These are phyloP conservation scores for Conticribra weissflogii DNA, from an alignment of 108 stramenopile genomes.

Conservation along the genomic window DNA sequence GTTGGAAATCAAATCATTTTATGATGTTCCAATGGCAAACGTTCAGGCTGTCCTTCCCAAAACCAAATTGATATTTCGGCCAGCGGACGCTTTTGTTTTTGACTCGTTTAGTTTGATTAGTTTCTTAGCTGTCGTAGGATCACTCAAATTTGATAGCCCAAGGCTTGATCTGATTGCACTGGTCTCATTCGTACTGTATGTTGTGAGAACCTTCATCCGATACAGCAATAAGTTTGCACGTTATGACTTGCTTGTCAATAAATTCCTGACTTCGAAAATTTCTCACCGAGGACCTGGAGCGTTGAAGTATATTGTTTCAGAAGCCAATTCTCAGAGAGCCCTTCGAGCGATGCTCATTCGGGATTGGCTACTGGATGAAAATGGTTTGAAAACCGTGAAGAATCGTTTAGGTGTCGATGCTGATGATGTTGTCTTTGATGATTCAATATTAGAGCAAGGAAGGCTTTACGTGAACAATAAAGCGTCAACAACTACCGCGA, in stretches of 20 bases:
- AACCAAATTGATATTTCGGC: slow-evolving; percentile 76
- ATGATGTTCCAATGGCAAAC: slow-evolving; percentile 85
- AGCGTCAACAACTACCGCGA: slow-evolving; percentile 16
- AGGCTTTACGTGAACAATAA: slow-evolving; percentile 31
- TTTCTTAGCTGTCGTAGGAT: slow-evolving; percentile 62
- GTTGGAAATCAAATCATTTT: slow-evolving; percentile 74
- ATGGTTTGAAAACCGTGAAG: slow-evolving; percentile 31
- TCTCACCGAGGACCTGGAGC: slow-evolving; percentile 65
- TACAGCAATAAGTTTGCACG: slow-evolving; percentile 85
- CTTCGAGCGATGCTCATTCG: slow-evolving; percentile 49
- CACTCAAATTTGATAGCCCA: slow-evolving; percentile 70
- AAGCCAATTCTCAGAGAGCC: slow-evolving; percentile 75
- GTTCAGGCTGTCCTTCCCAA: slow-evolving; percentile 77
- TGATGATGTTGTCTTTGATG: slow-evolving; percentile 18
- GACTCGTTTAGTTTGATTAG: slow-evolving; percentile 64
- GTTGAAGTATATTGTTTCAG: slow-evolving; percentile 64
- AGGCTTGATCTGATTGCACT: slow-evolving; percentile 77
- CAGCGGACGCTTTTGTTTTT: slow-evolving; percentile 84
- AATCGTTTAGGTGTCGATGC: slow-evolving; percentile 16
- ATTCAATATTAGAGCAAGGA: slow-evolving; percentile 16
- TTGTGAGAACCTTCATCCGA: slow-evolving; percentile 73
- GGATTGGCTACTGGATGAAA: slow-evolving; percentile 27
- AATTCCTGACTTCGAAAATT: slow-evolving; percentile 80
- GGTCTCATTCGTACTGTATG: slow-evolving; percentile 69
- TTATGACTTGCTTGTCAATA: slow-evolving; percentile 86